Evolutionary conservation across 768 basidiomycete species (phyloP).

Genomic region (Coprinopsis marcescibilis): DNA sequence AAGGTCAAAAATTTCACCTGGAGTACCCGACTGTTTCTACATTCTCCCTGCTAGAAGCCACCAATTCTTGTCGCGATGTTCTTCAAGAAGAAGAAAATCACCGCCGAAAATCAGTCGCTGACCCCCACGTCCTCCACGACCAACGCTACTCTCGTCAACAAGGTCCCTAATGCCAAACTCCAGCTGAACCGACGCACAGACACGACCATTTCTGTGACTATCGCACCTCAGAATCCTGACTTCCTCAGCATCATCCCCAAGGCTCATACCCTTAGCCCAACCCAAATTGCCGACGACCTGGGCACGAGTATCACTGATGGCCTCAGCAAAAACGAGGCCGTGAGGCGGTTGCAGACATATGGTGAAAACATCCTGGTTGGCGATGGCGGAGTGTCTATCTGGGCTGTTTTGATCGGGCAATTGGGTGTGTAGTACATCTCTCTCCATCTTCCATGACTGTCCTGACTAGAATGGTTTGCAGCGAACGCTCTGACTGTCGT

Average conservation of each 20-base stretch:
- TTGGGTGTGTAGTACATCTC: conserved; percentile 18
- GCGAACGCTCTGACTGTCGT: conserved; percentile 38
- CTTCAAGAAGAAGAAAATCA: no score
- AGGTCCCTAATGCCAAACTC: no score
- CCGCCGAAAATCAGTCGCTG: neutral
- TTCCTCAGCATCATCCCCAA: conserved; percentile 23
- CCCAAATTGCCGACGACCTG: conserved; percentile 23
- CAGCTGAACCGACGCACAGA: conserved; percentile 25
- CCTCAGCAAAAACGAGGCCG: conserved; percentile 31
- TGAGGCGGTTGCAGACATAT: conserved; percentile 24
- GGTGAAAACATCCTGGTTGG: conserved; percentile 31
- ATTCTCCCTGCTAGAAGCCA: no score
- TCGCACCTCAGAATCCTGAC: conserved; percentile 26
- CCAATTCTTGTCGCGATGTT: no score
- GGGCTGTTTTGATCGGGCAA: conserved; percentile 29
- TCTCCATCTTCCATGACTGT: neutral
- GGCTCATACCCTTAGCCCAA: conserved; percentile 25
- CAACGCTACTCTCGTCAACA: conserved; percentile 9
- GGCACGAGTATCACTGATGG: conserved; percentile 4
- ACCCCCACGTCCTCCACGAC: neutral
- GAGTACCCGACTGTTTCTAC: no score
- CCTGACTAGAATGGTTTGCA: conserved; percentile 5
- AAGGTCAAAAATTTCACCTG: no score
- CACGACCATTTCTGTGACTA: conserved; percentile 29
- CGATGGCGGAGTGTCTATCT: conserved; percentile 28